A percentile compares a stretch with the other conserved stretches of the same genome.
phyloP scores from a whole-genome alignment of 2,329 filamentous ascomycete species.

The Alternaria gansuensis region DNA sequence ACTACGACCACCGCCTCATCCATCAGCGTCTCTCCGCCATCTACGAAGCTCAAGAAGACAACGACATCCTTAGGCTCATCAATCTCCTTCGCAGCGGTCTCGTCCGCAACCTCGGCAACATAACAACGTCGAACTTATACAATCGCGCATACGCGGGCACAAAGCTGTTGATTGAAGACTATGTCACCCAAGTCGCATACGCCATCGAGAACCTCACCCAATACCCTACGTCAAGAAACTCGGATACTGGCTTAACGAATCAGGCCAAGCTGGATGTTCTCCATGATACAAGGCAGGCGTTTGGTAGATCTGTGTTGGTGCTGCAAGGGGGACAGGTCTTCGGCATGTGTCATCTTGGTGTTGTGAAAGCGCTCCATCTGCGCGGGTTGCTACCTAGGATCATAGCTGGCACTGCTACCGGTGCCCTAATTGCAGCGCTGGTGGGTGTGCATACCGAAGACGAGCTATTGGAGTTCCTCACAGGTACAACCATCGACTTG shows the following conservation, averaged over 20 bases:
- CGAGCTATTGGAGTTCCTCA: slow-evolving; percentile 79
- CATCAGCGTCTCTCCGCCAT: slow-evolving; percentile 77
- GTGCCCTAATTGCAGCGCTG: slow-evolving; percentile 86
- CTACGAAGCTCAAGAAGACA: slow-evolving; percentile 71
- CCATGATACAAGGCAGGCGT: slow-evolving; percentile 86
- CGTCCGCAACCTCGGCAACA: slow-evolving; percentile 89
- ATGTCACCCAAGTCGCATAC: slow-evolving; percentile 83
- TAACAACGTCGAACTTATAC: slow-evolving; percentile 81
- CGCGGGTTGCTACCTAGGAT: slow-evolving; percentile 85
- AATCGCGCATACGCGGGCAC: slow-evolving; percentile 87
- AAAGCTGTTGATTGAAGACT: slow-evolving; percentile 90
- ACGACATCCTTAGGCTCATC: slow-evolving; percentile 77
- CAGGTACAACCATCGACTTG: slow-evolving; percentile 82
- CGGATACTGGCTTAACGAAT: slow-evolving; percentile 66
- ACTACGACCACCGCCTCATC: slow-evolving; percentile 89
- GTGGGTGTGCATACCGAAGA: slow-evolving; percentile 88
- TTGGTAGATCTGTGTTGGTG: slow-evolving; percentile 85
- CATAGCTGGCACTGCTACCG: slow-evolving; percentile 89
- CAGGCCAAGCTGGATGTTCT: slow-evolving; percentile 86
- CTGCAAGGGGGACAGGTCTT: slow-evolving; percentile 92
- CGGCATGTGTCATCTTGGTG: slow-evolving; percentile 86
- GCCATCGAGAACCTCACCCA: slow-evolving; percentile 79
- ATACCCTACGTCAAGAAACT: slow-evolving; percentile 65
- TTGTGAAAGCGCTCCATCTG: slow-evolving; percentile 85
- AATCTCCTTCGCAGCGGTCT: slow-evolving; percentile 80